Evolutionary conservation across 768 basidiomycete species (phyloP), one percentile per base, ranked within the genome.

Genomic region (Royoungia palumana): DNA sequence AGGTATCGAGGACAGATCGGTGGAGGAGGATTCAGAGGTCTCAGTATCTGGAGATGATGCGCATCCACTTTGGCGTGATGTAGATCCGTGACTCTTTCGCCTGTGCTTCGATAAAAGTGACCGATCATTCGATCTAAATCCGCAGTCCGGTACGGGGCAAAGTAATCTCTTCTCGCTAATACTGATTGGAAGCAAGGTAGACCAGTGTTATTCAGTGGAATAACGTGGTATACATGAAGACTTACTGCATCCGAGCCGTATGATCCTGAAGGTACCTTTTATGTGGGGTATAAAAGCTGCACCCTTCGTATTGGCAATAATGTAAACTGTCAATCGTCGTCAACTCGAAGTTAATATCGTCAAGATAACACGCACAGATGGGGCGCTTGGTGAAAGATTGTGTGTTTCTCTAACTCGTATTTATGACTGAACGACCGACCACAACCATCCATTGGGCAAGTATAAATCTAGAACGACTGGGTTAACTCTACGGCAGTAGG

Each of bases 161-260:
- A 9, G 9, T 5, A 49, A 38, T 10, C 27, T 35, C 27, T 41
- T 45, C 38, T 47, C 53, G 12, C 58, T 53, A 6, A 56, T 55
- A 28, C 58, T 59, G 30, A 19, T 9, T 8, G 24, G 36, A 22
- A 16, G 6, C 17, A 37, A 37, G 14, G 17, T 5, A 35, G 35
- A 27, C 25, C 39, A 35, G 5, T 5, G 16, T 19, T 17, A 19
- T 38, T 6, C 32, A 25, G 19, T 28, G n/a, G n/a, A 9, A 17
- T 8, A 17, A 6, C n/a, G n/a, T 28, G 1, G 14, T 4, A 22
- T 20, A 27, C 24, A 6, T 14, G 22, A 11, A 20, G 10, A 46
- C 56, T 10, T 44, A 55, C 56, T 59, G 58, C 30, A 24, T 39
- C 14, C 28, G n/a, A n/a, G n/a, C 32, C 7, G n/a, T 24, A 36